Evolutionary conservation across 345 rosid genomes (phyloP), one percentile per base, ranked within the genome.

Genomic region (Syzygium aqueum): DNA sequence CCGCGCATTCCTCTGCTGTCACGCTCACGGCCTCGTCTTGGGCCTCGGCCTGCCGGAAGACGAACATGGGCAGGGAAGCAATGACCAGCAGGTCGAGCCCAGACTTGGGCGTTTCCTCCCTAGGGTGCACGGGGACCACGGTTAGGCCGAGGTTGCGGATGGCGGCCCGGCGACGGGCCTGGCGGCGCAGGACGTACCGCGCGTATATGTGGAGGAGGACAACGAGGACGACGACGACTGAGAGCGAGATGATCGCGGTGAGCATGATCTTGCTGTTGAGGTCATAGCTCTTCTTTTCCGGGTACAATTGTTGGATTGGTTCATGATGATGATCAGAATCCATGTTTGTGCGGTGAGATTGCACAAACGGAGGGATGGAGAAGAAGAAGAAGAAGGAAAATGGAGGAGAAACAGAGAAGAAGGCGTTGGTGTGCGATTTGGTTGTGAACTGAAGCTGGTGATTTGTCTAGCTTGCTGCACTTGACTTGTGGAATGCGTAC

Each of bases 211-310:
- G 92, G 80, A 94, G 91, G 8, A 53, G 22, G 4, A 93, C 14
- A 13, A 92, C 91, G 23, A 94, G 49, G 7, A 91, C 1, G 40
- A 94, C 90, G 11, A 94, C 93, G 22, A 83, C n/a, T 16, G 95
- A 84, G 53, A 94, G 85, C 1, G 94, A 91, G 28, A 93, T 10
- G 85, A 93, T 77, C 9, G 96, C 92, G 10, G 87, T 43, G 84
- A 93, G 87, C 91, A 92, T 89, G 92, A 95, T 89, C 87, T 85
- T 96, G 90, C 90, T 87, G 87, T 85, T 92, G 15, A 88, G 85
- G 61, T 87, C 87, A 84, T 90, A 90, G 22, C 87, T 16, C 3
- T 23, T n/a, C 17, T 17, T 15, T 37, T 46, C 87, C 12, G 27
- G 0, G 19, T 7, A 0, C 87, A 25, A 21, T 11, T 46, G 50